A percentile compares a stretch with the other conserved stretches of the same genome.
Evolutionary conservation across 2,329 filamentous ascomycete species (phyloP).

Genomic region (Botrytis deweyae): DNA sequence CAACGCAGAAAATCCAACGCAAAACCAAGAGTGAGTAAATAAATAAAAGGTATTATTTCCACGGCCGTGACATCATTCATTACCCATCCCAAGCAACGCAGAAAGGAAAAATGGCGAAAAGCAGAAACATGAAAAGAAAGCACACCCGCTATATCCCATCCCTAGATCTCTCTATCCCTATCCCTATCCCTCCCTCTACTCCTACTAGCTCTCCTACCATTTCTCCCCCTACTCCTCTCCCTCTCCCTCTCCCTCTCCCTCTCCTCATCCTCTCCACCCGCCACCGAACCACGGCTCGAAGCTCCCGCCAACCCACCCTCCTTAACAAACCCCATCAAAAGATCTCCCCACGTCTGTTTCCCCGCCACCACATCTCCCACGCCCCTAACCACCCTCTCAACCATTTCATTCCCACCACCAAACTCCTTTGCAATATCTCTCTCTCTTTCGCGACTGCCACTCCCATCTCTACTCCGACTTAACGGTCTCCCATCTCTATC

Average conservation of each 20-base stretch:
- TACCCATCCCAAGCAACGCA: not conserved
- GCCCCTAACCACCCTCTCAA: conserved; percentile 31
- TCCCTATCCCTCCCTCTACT: not conserved
- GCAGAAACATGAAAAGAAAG: not conserved
- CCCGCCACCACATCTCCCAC: conserved; percentile 38
- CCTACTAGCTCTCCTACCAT: not conserved
- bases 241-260: not conserved
- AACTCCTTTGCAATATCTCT: conserved; percentile 19
- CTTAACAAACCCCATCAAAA: conserved; percentile 33
- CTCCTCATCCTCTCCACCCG: not conserved
- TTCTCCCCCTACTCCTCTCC: not conserved
- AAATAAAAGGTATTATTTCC: not conserved
- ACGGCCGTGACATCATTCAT: conserved; percentile 9
- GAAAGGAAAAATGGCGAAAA: not conserved
- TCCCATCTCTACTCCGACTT: not conserved
- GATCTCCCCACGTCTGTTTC: conserved; percentile 36
- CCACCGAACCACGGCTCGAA: not conserved
- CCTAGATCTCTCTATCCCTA: not conserved
- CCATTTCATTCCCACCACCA: conserved; percentile 33
- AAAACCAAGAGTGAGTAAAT: not conserved
- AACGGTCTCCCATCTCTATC: conserved; percentile 33
- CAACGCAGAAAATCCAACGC: not conserved
- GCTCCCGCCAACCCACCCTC: conserved; percentile 21
- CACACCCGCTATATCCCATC: not conserved
- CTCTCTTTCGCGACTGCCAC: not conserved